Evolutionary conservation across 768 basidiomycete genomes (phyloP), one percentile per base, ranked within the genome.

Genomic region (Psilocybe tampanensis): DNA sequence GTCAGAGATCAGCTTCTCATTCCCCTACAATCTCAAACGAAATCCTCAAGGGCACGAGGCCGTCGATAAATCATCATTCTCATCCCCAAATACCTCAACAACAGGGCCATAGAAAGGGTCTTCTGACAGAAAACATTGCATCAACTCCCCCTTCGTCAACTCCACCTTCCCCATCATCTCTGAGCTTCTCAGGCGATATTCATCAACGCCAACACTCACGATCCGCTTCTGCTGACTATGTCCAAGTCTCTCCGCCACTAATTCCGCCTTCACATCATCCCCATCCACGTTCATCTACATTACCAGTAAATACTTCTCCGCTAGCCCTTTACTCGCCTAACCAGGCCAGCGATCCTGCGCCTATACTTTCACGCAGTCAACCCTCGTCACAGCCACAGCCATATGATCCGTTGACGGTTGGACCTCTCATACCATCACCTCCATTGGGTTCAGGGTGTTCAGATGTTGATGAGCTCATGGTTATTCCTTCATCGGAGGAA

Each of bases 381-480:
- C 7, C 54, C 11, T 51, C 24, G 8, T 52, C 51, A 8, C 56
- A 52, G 3, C n/a, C 52, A 21, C 54, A 52, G 34, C 48, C 49
- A 15, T 34, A 56, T 44, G 33, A 43, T 13, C 41, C 55, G 11
- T 39, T 45, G 23, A 44, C 43, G 12, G 36, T 15, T n/a, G 49
- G 33, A 22, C 44, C 44, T 32, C 57, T 50, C 3, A 21, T 48
- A 23, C 43, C 47, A 6, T 33, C 58, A 43, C 36, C 64, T 24
- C 53, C 60, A 36, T 44, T 64, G 54, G 47, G 68, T 41, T 57
- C 59, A 34, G 52, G 67, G 39, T 60, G 58, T 18, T 66, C 67
- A 32, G 83, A 82, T 43, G 72, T 76, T n/a, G 74, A 80, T 17
- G 83, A 84, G 62, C 68, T 78, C 23, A 70, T 73, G 51, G 67